Conservation (phyloP, 108 stramenopile species). For the Nitzschia palea region DNA sequence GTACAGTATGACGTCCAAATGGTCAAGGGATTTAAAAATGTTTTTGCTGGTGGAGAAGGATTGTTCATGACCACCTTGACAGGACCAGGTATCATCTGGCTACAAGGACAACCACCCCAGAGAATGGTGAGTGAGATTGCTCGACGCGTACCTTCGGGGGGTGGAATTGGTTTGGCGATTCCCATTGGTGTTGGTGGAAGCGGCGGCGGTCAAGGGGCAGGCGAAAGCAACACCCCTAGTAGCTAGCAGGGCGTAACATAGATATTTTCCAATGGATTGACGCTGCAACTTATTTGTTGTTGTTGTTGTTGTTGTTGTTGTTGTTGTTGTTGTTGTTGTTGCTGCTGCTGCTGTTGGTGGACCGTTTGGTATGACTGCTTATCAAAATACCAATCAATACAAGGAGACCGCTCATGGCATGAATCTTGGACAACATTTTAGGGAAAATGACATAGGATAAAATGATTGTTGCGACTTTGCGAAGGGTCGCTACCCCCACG, state of each 20-base stretch:
- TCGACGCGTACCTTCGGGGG: conserved; percentile 77
- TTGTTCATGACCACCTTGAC: conserved; percentile 91
- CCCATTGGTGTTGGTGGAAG: conserved; percentile 72
- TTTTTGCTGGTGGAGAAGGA: conserved; percentile 90
- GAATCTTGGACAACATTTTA: conserved; percentile 32
- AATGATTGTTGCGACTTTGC: conserved; percentile 48
- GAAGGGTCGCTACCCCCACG: conserved; percentile 60
- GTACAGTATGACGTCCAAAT: conserved; percentile 85
- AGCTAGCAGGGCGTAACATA: no score
- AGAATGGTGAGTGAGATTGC: conserved; percentile 89
- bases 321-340: no score
- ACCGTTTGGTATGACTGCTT: conserved; percentile 14
- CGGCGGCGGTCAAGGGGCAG: conserved; percentile 42
- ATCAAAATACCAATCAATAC: conserved; percentile 41
- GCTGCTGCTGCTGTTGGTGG: no score
- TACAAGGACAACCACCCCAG: conserved; percentile 83
- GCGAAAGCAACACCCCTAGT: conserved; percentile 2
- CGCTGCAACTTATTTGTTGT: not conserved
- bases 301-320: no score
- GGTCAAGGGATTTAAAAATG: conserved; percentile 87
- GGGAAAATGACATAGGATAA: conserved; percentile 61
- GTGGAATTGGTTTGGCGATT: conserved; percentile 73
- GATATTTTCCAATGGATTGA: no score
- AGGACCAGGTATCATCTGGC: conserved; percentile 88
- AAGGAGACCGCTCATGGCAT: conserved; percentile 25